Conservation (phyloP, 805 yeast genomes). For the Phaffomyces antillensis region DNA sequence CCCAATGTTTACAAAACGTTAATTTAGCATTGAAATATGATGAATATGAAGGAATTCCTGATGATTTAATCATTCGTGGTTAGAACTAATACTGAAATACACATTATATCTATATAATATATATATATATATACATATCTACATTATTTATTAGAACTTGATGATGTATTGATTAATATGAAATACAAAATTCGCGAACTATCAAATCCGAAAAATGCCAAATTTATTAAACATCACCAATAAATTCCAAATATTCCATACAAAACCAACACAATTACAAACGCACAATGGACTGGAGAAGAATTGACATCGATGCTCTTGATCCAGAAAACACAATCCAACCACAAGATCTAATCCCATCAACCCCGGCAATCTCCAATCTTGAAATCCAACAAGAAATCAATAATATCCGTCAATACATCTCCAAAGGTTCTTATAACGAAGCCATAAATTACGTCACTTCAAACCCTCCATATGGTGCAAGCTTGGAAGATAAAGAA, state of each 20-base stretch:
- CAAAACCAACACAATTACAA: not conserved
- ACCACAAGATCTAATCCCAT: constrained; percentile 53
- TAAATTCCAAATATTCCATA: not conserved
- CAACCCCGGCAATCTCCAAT: constrained; percentile 33
- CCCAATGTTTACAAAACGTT: constrained; percentile 95
- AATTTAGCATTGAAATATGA: constrained; percentile 85
- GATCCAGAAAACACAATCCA: constrained; percentile 71
- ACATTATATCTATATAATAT: not conserved
- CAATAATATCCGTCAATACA: constrained; percentile 49
- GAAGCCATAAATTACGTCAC: constrained; percentile 62
- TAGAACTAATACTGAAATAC: not conserved
- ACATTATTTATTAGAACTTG: too few species aligned
- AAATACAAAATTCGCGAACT: too few species aligned
- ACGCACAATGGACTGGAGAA: constrained; percentile 75
- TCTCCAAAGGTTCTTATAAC: constrained; percentile 65
- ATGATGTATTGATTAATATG: too few species aligned
- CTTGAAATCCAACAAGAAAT: constrained; percentile 50
- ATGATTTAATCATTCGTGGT: constrained; percentile 38
- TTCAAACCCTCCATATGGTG: constrained; percentile 77
- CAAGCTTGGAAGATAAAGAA: constrained; percentile 48
- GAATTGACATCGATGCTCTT: constrained; percentile 86
- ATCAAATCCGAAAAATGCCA: not conserved
- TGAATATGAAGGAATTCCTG: constrained; percentile 94
- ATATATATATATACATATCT: too few species aligned
- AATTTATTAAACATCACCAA: too few species aligned